phyloP scores from a whole-genome alignment of 2,329 filamentous ascomycete species.

The Trichoderma asperellum region DNA sequence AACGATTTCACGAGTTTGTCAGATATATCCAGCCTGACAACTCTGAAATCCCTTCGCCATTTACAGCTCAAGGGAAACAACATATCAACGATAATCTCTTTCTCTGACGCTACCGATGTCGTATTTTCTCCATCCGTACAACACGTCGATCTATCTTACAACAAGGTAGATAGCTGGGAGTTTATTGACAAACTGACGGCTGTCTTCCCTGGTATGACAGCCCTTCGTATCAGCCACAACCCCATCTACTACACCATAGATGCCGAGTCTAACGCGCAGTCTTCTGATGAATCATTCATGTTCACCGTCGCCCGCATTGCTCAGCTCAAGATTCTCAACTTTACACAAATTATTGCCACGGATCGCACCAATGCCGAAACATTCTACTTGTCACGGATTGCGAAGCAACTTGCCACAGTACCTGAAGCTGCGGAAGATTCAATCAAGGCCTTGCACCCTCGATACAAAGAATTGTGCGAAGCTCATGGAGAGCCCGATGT shows the following conservation, averaged over 20 bases:
- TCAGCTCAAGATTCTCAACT: slow-evolving; percentile 71
- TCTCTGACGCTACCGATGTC: slow-evolving; percentile 40
- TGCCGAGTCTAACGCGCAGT: slow-evolving; percentile 50
- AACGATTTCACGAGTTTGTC: slow-evolving; percentile 67
- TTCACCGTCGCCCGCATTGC: slow-evolving; percentile 77
- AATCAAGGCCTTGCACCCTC: slow-evolving; percentile 67
- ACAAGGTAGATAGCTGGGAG: slow-evolving; percentile 68
- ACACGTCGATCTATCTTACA: slow-evolving; percentile 76
- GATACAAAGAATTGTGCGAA: slow-evolving; percentile 74
- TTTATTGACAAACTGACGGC: slow-evolving; percentile 71
- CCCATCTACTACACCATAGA: slow-evolving; percentile 70
- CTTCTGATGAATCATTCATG: slow-evolving; percentile 84
- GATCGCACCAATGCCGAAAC: slow-evolving; percentile 88
- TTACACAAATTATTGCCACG: slow-evolving; percentile 68
- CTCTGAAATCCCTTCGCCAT: slow-evolving; percentile 57
- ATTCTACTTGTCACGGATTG: slow-evolving; percentile 88
- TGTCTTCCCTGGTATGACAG: slow-evolving; percentile 72
- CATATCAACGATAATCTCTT: slow-evolving; percentile 54
- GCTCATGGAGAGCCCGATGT: slow-evolving; percentile 74
- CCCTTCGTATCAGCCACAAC: slow-evolving; percentile 82
- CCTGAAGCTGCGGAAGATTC: slow-evolving; percentile 55
- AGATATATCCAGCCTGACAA: slow-evolving; percentile 58
- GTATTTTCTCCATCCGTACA: slow-evolving; percentile 59
- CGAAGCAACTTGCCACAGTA: slow-evolving; percentile 69
- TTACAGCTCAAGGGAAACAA: slow-evolving; percentile 77